A percentile compares a stretch with the other conserved stretches of the same genome.
phyloP scores from a whole-genome alignment of 1,139 yeast genomes.

The Geotrichum fermentans region DNA sequence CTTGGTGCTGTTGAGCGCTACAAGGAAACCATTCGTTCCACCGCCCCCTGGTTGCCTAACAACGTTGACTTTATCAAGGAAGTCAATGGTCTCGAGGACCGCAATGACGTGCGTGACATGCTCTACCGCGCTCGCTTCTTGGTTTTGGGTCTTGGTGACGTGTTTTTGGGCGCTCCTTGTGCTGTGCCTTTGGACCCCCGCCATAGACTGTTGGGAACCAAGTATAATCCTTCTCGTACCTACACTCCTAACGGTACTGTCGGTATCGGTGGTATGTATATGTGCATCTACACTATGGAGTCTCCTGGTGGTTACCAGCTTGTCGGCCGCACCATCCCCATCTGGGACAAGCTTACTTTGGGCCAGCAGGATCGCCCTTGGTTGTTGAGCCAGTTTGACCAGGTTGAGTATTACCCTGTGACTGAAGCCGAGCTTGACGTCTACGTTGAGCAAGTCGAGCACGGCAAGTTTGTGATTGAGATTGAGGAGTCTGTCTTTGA shows the following conservation, averaged over 20 bases:
- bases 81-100: constrained; percentile 66
- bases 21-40: constrained; percentile 84
- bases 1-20: constrained; percentile 85
- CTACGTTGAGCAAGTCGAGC: constrained; percentile 66
- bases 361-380: constrained; percentile 78
- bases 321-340: constrained; percentile 93
- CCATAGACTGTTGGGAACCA: constrained; percentile 84
- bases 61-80: constrained; percentile 91
- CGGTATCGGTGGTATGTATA: constrained; percentile 96
- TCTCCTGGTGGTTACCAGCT: constrained; percentile 98
- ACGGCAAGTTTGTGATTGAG: constrained; percentile 74
- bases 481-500: constrained; percentile 76
- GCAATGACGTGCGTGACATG: constrained; percentile 75
- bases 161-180: constrained; percentile 95
- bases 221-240: constrained; percentile 94
- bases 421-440: constrained; percentile 73
- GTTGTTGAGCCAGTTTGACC: constrained; percentile 88
- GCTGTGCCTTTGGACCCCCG: constrained; percentile 97
- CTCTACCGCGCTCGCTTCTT: constrained; percentile 82
- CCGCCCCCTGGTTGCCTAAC: constrained; percentile 97
- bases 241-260: constrained; percentile 95
- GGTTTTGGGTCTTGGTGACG: constrained; percentile 95
- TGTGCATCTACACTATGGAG: constrained; percentile 97
- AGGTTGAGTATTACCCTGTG: constrained; percentile 90
- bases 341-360: constrained; percentile 89